Conservation (phyloP, 306 rosid genomes). For the Carpinus viminea region DNA sequence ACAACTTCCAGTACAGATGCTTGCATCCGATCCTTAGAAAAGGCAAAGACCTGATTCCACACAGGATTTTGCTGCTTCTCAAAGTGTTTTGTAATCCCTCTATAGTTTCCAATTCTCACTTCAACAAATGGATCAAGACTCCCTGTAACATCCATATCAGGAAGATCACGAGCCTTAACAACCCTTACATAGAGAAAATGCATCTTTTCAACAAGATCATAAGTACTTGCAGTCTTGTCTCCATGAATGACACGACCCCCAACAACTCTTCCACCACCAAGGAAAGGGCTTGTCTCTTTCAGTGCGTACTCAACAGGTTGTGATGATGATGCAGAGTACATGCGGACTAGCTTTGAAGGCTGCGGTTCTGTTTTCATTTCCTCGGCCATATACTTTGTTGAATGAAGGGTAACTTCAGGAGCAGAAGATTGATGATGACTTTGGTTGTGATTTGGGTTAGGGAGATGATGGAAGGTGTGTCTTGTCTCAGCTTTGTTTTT, state of each 20-base stretch:
- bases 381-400: slow-evolving; percentile 54
- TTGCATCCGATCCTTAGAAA: slow-evolving; percentile 82
- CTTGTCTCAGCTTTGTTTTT: slow-evolving; percentile 40
- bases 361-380: slow-evolving; percentile 54
- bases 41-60: slow-evolving; percentile 87
- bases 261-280: slow-evolving; percentile 88
- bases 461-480: slow-evolving; percentile 72
- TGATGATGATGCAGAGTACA: slow-evolving; percentile 54
- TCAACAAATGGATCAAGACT: slow-evolving; percentile 89
- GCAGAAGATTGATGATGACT: slow-evolving; percentile 43
- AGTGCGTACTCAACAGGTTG: slow-evolving; percentile 82
- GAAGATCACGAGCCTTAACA: slow-evolving; percentile 85
- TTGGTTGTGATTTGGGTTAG: slow-evolving; percentile 43
- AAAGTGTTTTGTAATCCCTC: slow-evolving; percentile 75
- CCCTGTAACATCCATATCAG: slow-evolving; percentile 78
- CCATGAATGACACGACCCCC: slow-evolving; percentile 72
- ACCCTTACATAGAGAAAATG: slow-evolving; percentile 82
- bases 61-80: slow-evolving; percentile 76
- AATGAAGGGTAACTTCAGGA: slow-evolving; percentile 33
- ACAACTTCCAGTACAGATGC: slow-evolving; percentile 83
- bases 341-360: slow-evolving; percentile 56
- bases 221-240: slow-evolving; percentile 79
- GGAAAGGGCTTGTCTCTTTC: slow-evolving; percentile 90
- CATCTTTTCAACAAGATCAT: slow-evolving; percentile 92
- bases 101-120: slow-evolving; percentile 82